Conservation (phyloP, 129 eudicot species). For the Lactuca sativa region DNA sequence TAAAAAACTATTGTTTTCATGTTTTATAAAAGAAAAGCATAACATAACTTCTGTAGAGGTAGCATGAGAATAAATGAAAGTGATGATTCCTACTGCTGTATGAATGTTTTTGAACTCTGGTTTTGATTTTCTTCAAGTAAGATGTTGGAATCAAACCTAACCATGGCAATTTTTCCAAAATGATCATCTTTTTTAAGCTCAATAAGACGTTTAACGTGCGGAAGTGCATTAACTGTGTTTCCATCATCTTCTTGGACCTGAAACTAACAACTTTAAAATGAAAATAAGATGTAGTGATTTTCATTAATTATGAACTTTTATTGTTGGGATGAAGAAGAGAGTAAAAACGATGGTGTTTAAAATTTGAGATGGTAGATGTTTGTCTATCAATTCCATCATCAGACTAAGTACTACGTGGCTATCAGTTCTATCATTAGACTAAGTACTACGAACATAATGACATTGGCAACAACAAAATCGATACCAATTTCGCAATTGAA, state of each 20-base stretch:
- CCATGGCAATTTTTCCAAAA: conserved; percentile 59
- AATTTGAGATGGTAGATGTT: background rate
- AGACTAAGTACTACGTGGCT: no score
- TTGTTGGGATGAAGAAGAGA: no score
- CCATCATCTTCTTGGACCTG: conserved; percentile 44
- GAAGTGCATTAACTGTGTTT: conserved; percentile 37
- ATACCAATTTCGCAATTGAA: conserved; percentile 2
- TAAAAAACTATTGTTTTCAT: no score
- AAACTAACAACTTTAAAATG: background rate
- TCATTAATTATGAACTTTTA: background rate
- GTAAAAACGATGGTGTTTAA: background rate
- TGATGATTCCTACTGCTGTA: background rate
- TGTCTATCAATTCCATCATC: no score
- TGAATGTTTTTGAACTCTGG: conserved; percentile 26
- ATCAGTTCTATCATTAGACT: no score
- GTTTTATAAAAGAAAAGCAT: no score
- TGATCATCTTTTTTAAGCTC: conserved; percentile 56
- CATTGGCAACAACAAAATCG: background rate
- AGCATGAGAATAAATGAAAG: no score
- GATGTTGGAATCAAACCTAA: conserved; percentile 61
- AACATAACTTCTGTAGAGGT: no score
- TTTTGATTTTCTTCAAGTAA: conserved; percentile 46
- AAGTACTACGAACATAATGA: no score
- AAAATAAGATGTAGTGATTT: background rate
- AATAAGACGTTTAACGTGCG: conserved; percentile 61